Base-by-base conservation (phyloP, 257 asterid genomes). In the Eucommia ulmoides region DNA sequence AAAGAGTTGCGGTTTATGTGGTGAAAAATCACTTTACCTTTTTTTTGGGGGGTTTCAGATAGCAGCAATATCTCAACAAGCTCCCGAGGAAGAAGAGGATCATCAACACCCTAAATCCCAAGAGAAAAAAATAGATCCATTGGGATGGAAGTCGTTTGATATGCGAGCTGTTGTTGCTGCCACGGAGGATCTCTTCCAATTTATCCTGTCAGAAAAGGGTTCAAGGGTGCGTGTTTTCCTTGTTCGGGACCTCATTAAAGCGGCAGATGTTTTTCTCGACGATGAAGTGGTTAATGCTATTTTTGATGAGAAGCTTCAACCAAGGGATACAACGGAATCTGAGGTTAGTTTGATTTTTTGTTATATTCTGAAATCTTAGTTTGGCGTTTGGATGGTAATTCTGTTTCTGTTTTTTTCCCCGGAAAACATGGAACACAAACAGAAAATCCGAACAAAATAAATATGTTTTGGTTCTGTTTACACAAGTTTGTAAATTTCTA, bases 91-190 rank as follows among this genome's bases (percentile, higher is more conserved):
- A 22, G 70, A 71, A 4, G 66, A 49, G 48, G 61, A 58, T 11
- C n/a, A n/a, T n/a, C n/a, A n/a, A n/a, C 21, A 60, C 17, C 64
- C 72, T 1, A 44, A 65, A 52, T 45, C 76, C 22, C 52, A 53
- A 22, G 81, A 61, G 38, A 53, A 45, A 16, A 52, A 72, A 41
- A 55, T 83, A 49, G 58, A 60, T 58, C 68, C 74, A 62, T 50
- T 74, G 46, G 91, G 73, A 58, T 78, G 93, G 93, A 84, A 76
- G 61, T 72, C 94, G 22, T 85, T 85, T 65, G 41, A 85, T 22
- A 89, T 89, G 74, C 79, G 62, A 10, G 82, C 93, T 15, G 97
- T 89, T 45, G 97, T 80, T 38, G 60, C 96, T 57, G 96, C 97
- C 41, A 74, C 94, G 0, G 97, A 89, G 74, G 96, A 89, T 68